Percentiles rank a stretch among this genome's conserved stretches.
These are phyloP conservation scores for Entrophospora sp. DNA, from an alignment of 192 early-diverging fungal species.

Conservation along the genomic window DNA sequence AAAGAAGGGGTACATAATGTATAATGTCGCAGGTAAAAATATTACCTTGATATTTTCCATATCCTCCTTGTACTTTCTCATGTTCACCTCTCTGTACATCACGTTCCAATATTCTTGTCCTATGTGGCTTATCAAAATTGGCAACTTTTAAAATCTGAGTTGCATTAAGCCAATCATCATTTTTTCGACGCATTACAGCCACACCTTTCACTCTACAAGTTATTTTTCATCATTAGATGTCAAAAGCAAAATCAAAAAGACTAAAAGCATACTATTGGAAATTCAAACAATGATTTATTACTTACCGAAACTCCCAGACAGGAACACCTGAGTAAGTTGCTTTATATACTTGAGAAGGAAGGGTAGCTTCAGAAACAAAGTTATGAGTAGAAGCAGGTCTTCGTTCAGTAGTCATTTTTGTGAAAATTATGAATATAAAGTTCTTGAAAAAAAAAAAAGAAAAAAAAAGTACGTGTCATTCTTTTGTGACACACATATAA, in stretches of 20 bases:
- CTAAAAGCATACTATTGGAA: slow-evolving; percentile 20
- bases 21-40: no score
- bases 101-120: no score
- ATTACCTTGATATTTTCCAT: slow-evolving; percentile 98
- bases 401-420: no score
- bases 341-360: slow-evolving; percentile 59
- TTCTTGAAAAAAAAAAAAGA: no score
- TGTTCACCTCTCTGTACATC: no score
- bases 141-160: slow-evolving; percentile 98
- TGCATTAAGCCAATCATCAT: slow-evolving; percentile 90
- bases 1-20: no score
- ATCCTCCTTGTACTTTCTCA: slow-evolving; percentile 96
- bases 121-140: slow-evolving; percentile 86
- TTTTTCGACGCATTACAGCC: slow-evolving; percentile 58
- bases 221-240: background rate
- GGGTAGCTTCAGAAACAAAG: no score
- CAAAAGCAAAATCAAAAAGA: background rate
- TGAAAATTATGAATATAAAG: no score
- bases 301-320: slow-evolving; percentile 88
- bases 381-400: no score
- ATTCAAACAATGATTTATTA: slow-evolving; percentile 77
- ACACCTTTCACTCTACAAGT: slow-evolving; percentile 19
- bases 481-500: no score
- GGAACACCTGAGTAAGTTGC: slow-evolving; percentile 90
- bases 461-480: no score